Evolutionary conservation across 176 grass and related monocot species (phyloP), one percentile per base, ranked within the genome.

Genomic region (Tuctoria greenei): DNA sequence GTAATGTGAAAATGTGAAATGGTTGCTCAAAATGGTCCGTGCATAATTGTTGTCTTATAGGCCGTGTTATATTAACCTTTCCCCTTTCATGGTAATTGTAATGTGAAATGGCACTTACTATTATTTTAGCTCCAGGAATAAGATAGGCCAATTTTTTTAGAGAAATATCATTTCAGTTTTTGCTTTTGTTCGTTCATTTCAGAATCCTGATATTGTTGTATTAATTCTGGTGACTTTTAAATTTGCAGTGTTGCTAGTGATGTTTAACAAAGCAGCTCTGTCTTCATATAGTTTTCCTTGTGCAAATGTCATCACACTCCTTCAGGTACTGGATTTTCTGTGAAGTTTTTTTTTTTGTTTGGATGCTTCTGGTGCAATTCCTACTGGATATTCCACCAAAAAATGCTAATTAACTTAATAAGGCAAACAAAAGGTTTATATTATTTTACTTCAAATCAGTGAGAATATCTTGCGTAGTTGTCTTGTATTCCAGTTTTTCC

Each of bases 241-340:
- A 77, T 88, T 58, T 88, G 80, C 89, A 99, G 96, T 99, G 38
- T 70, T 99, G 65, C 70, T 99, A 43, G 85, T 99, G 85, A 90
- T 99, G 87, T 99, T 99, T 75, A 99, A 99, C 74, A 99, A 99
- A 80, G 96, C 96, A 56, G 92, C 96, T 69, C 50, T 99, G 15
- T 99, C 96, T 73, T 95, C 89, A 0, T 99, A 95, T 79, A 99
- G 80, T 61, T 99, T 99, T 64, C 96, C 96, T 46, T 95, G 87
- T 10, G 92, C 92, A 37, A 99, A 99, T 72, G 87, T 99, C 62
- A 93, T 99, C 38, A 99, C 96, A 20, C 96, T 99, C 61, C 83
- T 99, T 89, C 96, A 99, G 96, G 96, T 99, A 80, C 12, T 84
- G 46, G 56, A 64, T 55, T 8, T n/a, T 62, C 55, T 56, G 25